Evolutionary conservation across 352 stramenopile genomes (phyloP).

Genomic region (Phytophthora pluvialis): DNA sequence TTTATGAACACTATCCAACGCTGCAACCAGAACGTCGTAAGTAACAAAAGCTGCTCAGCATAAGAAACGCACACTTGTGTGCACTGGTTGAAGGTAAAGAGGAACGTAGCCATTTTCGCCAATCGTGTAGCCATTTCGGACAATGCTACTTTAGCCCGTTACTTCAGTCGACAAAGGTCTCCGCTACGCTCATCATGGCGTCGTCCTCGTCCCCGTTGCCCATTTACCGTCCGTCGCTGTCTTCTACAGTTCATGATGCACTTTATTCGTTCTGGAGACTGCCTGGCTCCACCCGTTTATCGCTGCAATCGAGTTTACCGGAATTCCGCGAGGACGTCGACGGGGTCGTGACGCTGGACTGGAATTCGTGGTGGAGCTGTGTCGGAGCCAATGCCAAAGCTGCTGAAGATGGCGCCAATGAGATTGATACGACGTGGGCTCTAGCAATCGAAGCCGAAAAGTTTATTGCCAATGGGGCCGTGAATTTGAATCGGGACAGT

Average conservation of each 20-base stretch:
- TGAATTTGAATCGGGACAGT: constrained; percentile 1
- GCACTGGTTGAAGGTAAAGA: too few species aligned
- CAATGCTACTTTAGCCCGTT: constrained; percentile 12
- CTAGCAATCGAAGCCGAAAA: constrained; percentile 47
- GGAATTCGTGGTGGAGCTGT: constrained; percentile 21
- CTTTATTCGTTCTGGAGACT: constrained; percentile 66
- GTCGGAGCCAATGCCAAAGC: constrained; percentile 13
- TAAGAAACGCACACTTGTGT: too few species aligned
- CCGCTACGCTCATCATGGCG: neutral
- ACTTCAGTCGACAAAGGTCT: constrained; percentile 1
- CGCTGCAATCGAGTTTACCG: constrained; percentile 25
- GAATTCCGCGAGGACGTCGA: constrained; percentile 19
- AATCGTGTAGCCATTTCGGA: constrained; percentile 9
- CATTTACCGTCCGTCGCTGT: constrained; percentile 51
- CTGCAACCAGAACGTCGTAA: too few species aligned
- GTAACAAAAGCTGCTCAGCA: too few species aligned
- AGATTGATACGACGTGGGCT: constrained; percentile 45
- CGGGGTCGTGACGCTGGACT: constrained; percentile 36
- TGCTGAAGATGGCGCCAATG: neutral
- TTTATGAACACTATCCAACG: too few species aligned
- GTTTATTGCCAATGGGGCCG: constrained; percentile 14
- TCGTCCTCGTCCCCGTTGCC: neutral
- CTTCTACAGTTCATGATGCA: constrained; percentile 44
- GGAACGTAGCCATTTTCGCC: too few species aligned
- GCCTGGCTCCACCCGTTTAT: constrained; percentile 8